Evolutionary conservation across 352 stramenopile species (phyloP), one percentile per base, ranked within the genome.

Genomic region (Phytopythium ostracodes): DNA sequence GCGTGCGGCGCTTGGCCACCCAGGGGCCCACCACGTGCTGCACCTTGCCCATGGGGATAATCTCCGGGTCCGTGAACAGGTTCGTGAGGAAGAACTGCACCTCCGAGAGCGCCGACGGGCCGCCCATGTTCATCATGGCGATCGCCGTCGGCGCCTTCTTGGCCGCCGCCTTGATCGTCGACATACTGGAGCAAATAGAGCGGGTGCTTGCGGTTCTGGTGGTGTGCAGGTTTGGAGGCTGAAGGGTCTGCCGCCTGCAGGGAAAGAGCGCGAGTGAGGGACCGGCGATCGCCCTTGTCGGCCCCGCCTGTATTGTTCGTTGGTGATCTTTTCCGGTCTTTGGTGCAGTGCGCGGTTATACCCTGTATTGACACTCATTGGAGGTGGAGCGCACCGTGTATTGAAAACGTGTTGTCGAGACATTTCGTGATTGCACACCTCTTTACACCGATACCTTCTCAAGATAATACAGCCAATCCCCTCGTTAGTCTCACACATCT

Each of bases 11-110:
- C 69, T 91, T 88, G 53, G 81, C 83, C 60, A 94, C 68, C 60
- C 80, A 88, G 6, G 78, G 79, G 12, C 81, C 83, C 10, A 99
- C 79, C 14, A 88, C 75, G 35, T 88, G 65, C 64, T 99, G 86
- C 51, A 96, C 65, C 10, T 70, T 70, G 17, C 97, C 97, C 60
- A 99, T 95, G 20, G 96, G 95, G 73, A 99, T 99, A 70, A 99
- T 99, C 71, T 99, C 97, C 7, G 94, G 92, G 79, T 99, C 97
- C 42, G 88, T 92, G 81, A 99, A 99, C 42, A 99, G 85, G 76
- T 99, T 99, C 63, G 97, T 99, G 49, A 99, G 83, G 76, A 99
- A 99, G 75, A 78, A 80, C 85, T 98, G 89, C 42, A 99, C 96
- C 67, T 99, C 96, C 42, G 94, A 73, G 11, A 93, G 73, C 18